A percentile compares a stretch with the other conserved stretches of the same genome.
These are phyloP conservation scores for Gelatoporia subvermispora DNA, from an alignment of 768 basidiomycete genomes.

Conservation along the genomic window DNA sequence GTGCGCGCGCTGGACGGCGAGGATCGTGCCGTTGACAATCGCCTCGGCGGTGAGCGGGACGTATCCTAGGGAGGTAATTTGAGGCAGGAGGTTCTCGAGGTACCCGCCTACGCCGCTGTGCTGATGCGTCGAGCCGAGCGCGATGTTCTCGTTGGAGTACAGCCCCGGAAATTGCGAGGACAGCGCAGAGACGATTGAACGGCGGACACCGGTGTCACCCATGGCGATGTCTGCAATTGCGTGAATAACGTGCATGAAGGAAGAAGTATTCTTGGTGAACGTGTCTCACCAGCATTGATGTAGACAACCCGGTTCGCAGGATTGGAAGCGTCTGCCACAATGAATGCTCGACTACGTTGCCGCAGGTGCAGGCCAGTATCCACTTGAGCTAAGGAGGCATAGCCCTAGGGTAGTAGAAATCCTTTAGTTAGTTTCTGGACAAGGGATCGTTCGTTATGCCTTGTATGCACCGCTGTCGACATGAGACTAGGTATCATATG, in stretches of 20 bases:
- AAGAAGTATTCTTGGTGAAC: neutral
- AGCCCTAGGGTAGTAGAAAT: conserved; percentile 42
- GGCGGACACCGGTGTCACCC: conserved; percentile 74
- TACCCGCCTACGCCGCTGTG: conserved; percentile 80
- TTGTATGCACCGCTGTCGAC: neutral
- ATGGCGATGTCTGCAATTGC: conserved; percentile 61
- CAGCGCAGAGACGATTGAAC: conserved; percentile 58
- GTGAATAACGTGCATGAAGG: neutral
- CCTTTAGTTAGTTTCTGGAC: neutral
- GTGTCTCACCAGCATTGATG: conserved; percentile 60
- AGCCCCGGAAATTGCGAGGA: conserved; percentile 53
- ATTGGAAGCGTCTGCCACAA: conserved; percentile 57
- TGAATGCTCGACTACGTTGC: conserved; percentile 71
- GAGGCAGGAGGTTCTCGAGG: conserved; percentile 72
- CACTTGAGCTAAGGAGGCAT: conserved; percentile 58
- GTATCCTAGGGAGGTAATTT: conserved; percentile 70
- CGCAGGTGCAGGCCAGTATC: conserved; percentile 78
- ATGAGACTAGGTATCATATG: neutral
- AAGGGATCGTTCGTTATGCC: conserved; percentile 1
- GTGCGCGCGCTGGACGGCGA: conserved; percentile 66
- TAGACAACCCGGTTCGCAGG: conserved; percentile 63
- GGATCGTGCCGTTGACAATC: conserved; percentile 64
- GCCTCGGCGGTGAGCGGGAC: conserved; percentile 69
- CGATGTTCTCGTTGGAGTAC: conserved; percentile 68
- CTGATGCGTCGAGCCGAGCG: conserved; percentile 70